These are phyloP conservation scores for Eucalyptus curtisii DNA, from an alignment of 345 rosid species.

Conservation along the genomic window DNA sequence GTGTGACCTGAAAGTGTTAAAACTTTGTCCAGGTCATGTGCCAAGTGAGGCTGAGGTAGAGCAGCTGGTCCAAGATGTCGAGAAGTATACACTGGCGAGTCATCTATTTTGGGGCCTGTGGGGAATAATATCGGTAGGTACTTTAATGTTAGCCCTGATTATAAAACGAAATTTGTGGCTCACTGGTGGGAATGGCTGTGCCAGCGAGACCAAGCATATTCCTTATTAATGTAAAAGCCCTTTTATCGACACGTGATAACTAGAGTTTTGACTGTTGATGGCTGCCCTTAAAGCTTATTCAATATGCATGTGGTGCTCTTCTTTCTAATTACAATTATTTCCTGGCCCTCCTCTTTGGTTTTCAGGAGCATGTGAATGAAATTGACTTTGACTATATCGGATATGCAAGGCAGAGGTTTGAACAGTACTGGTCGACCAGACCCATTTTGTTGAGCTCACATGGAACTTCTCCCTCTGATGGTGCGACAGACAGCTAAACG, in stretches of 20 bases:
- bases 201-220: background rate
- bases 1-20: background rate
- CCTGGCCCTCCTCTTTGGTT: background rate
- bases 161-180: background rate
- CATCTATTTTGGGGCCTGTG: conserved; percentile 62
- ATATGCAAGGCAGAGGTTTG: conserved; percentile 57
- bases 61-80: conserved; percentile 28
- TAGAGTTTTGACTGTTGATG: background rate
- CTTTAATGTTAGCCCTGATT: background rate
- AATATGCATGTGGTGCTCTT: background rate
- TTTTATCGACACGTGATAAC: background rate
- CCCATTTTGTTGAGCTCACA: conserved; percentile 14
- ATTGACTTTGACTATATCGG: conserved; percentile 58
- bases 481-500: background rate
- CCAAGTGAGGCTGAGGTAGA: conserved; percentile 20
- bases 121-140: conserved; percentile 52
- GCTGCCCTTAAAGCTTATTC: background rate
- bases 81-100: conserved; percentile 45
- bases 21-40: conserved; percentile 14
- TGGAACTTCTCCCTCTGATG: background rate
- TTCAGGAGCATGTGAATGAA: conserved; percentile 48
- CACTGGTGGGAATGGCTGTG: background rate
- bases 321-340: background rate
- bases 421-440: conserved; percentile 41
- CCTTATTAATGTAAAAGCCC: background rate